Percentiles rank a stretch among this genome's conserved stretches.
Evolutionary conservation across 163 green algal species (phyloP).

Genomic region (Volvox carteri): DNA sequence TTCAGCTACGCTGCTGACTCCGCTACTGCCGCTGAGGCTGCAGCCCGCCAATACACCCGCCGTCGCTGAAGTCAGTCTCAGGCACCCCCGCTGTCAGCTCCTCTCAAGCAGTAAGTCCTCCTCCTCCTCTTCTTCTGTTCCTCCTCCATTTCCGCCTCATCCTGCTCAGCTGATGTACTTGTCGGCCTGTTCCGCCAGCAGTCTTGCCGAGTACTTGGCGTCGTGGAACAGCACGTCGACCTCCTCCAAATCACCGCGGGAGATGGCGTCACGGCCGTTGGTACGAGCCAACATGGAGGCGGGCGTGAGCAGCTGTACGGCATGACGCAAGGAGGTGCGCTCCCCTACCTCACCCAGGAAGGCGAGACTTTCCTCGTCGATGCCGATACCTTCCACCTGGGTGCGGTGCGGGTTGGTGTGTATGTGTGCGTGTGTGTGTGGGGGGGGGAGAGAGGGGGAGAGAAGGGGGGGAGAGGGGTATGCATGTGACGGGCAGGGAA

Average conservation of each 20-base stretch:
- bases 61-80: no score
- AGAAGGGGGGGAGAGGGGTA: no score
- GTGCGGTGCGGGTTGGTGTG: not conserved
- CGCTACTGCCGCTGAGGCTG: no score
- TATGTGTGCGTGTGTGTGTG: not conserved
- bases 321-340: constrained; percentile 91
- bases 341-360: constrained; percentile 92
- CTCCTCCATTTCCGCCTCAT: not conserved
- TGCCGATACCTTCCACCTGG: constrained; percentile 69
- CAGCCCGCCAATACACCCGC: no score
- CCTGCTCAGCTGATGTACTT: constrained; percentile 85
- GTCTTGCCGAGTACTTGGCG: constrained; percentile 92
- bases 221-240: constrained; percentile 92
- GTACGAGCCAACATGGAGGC: constrained; percentile 87
- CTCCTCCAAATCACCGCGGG: constrained; percentile 75
- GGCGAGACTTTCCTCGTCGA: constrained; percentile 87
- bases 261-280: constrained; percentile 88
- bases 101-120: not conserved
- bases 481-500: no score
- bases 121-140: not conserved
- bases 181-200: constrained; percentile 94
- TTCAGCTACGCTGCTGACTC: no score
- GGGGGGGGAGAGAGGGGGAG: no score
- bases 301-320: constrained; percentile 96
- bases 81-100: no score